These are phyloP conservation scores for Groenewaldozyma auringiensis DNA, from an alignment of 1,139 yeast species.

Conservation along the genomic window DNA sequence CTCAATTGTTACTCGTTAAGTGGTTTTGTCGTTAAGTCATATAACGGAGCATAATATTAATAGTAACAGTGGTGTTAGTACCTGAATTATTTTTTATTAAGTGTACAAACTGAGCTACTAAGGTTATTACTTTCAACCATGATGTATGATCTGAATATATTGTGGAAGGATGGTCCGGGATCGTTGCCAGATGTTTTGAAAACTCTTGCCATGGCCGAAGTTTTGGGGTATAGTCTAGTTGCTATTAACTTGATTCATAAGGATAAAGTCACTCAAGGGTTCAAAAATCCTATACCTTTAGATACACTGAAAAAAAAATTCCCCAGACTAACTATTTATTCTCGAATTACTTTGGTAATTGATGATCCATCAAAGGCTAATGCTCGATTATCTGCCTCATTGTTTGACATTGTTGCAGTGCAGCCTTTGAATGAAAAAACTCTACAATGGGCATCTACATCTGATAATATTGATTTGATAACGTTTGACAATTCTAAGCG, in stretches of 20 bases:
- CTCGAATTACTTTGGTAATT: conserved; percentile 66
- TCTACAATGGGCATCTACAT: conserved; percentile 59
- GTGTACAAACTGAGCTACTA: too few species aligned
- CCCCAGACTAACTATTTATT: conserved; percentile 48
- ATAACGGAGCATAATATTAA: too few species aligned
- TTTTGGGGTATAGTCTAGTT: conserved; percentile 61
- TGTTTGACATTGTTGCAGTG: conserved; percentile 74
- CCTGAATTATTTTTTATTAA: too few species aligned
- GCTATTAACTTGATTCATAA: conserved; percentile 57
- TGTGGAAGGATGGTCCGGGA: conserved; percentile 40
- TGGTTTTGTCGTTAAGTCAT: too few species aligned
- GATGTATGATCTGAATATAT: conserved; percentile 71
- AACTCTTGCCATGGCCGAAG: conserved; percentile 21
- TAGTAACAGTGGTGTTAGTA: too few species aligned
- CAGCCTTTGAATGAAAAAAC: conserved; percentile 77
- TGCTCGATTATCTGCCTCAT: conserved; percentile 27
- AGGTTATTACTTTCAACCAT: conserved; percentile 20
- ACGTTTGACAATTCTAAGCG: conserved; percentile 61
- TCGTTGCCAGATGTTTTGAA: conserved; percentile 12
- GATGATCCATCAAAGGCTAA: conserved; percentile 74
- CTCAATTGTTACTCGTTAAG: too few species aligned
- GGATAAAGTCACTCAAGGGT: conserved; percentile 49
- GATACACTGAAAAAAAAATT: conserved; percentile 26
- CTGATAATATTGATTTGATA: conserved; percentile 69
- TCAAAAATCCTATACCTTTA: conserved; percentile 23